These are phyloP conservation scores for Penicillium argentinense DNA, from an alignment of 495 filamentous ascomycete genomes.

Conservation along the genomic window DNA sequence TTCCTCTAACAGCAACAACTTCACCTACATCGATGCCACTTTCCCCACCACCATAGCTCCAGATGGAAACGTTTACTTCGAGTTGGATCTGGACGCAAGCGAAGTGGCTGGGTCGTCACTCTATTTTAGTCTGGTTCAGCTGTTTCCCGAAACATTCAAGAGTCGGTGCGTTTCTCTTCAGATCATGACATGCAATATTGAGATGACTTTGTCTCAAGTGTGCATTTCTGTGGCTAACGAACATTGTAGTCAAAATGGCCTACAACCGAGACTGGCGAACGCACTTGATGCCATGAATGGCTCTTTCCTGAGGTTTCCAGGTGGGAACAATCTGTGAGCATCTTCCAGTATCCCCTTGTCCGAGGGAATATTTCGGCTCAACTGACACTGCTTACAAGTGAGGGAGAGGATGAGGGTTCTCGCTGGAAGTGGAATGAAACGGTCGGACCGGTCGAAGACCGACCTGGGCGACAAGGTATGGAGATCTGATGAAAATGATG, in stretches of 20 bases:
- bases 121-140: constrained; percentile 59
- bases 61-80: constrained; percentile 60
- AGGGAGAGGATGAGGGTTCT: constrained; percentile 46
- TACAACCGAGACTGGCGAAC: constrained; percentile 55
- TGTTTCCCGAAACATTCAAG: constrained; percentile 65
- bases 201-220: no score
- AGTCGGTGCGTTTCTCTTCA: constrained; percentile 12
- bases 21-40: constrained; percentile 24
- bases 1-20: constrained; percentile 17
- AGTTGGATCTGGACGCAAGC: constrained; percentile 52
- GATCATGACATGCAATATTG: not conserved
- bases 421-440: constrained; percentile 67
- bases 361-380: not conserved
- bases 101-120: constrained; percentile 42
- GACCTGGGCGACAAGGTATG: constrained; percentile 50
- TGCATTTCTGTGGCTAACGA: not conserved
- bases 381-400: constrained; percentile 19
- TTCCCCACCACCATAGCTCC: constrained; percentile 45
- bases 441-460: constrained; percentile 57
- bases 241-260: constrained; percentile 49
- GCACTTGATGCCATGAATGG: constrained; percentile 52
- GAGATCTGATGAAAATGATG: no score
- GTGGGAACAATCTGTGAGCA: constrained; percentile 59
- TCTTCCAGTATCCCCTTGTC: not conserved
- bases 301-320: constrained; percentile 58